Base-by-base conservation (phyloP, 176 grass and related monocot genomes). In the Avena atlantica region DNA sequence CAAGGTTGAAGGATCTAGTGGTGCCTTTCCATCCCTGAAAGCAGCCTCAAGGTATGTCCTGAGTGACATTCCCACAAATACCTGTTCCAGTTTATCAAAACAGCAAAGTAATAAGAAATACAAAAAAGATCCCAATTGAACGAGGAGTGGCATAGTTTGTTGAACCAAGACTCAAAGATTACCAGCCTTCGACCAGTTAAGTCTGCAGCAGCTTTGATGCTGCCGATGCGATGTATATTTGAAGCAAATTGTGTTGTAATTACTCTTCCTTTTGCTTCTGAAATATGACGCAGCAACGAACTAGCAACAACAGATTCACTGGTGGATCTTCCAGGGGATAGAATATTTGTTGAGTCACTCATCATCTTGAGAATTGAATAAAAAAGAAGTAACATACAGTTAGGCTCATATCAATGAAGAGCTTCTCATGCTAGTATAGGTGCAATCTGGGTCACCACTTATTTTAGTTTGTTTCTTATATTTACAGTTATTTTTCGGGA, bases 1-100 rank as follows among this genome's bases (percentile, higher is more conserved):
- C 94, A 99, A 90, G n/a, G 92, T 93, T 86, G 97, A 99, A 85
- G 97, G 97, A 99, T 99, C 97, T 82, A 99, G 84, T 64, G 97
- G 97, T 89, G 97, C 94, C 71, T 94, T 96, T 87, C 94, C 97
- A 91, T 99, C 97, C 91, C 89, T 99, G 78, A 99, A 99, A 90
- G 97, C 94, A 90, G 97, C 97, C 82, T 99, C 97, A 82, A 99
- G 89, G 86, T 99, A 99, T 45, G 94, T 96, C 90, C 93, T 94
- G 34, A 99, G 90, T 68, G 94, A 99, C 97, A 99, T 99, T 61
- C 97, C 97, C 83, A 99, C 92, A 78, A 99, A 94, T 21, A 96
- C 97, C 97, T 98, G 90, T 87, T 90, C 77, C 82, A 81, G 58
- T 90, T 87, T 36, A 88, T 78, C 36, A 69, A 83, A 86, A 81